These are phyloP conservation scores for Darksidea phi DNA, from an alignment of 495 filamentous ascomycete genomes.

Conservation along the genomic window DNA sequence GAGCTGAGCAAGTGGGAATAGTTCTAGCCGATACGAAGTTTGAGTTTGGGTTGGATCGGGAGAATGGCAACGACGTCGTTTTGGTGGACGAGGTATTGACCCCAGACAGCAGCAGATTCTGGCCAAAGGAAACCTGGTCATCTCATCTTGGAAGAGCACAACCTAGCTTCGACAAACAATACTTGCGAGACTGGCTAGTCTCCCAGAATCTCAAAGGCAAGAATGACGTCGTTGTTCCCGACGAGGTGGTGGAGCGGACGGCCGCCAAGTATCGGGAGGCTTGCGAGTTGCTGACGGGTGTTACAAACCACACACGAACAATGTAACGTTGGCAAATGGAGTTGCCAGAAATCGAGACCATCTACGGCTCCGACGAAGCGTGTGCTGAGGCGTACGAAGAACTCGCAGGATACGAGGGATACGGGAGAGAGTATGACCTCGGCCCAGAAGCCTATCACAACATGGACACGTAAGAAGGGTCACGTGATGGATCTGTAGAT, in stretches of 20 bases:
- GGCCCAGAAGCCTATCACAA: no score
- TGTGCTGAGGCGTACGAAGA: no score
- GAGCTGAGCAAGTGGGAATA: slow-evolving; percentile 76
- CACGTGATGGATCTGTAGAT: no score
- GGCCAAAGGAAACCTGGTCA: slow-evolving; percentile 72
- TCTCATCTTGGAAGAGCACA: slow-evolving; percentile 63
- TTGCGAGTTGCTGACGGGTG: slow-evolving; percentile 63
- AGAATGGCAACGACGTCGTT: slow-evolving; percentile 67
- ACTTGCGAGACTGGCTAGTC: slow-evolving; percentile 81
- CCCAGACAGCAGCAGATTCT: slow-evolving; percentile 71
- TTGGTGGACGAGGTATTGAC: slow-evolving; percentile 92
- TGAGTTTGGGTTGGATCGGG: slow-evolving; percentile 74
- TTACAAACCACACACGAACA: no score
- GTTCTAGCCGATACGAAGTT: slow-evolving; percentile 92
- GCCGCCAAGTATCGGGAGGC: slow-evolving; percentile 65
- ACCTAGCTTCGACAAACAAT: slow-evolving; percentile 90
- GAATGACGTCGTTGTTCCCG: slow-evolving; percentile 64
- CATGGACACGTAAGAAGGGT: no score
- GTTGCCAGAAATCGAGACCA: no score
- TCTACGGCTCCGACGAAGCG: no score
- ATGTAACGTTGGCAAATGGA: no score
- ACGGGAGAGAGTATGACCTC: no score
- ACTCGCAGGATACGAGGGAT: no score
- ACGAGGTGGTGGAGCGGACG: slow-evolving; percentile 63
- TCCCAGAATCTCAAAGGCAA: slow-evolving; percentile 67